Percentiles rank a stretch among this genome's conserved stretches.
Conservation (phyloP, 2,329 filamentous ascomycete species). For the Ciborinia camelliae region DNA sequence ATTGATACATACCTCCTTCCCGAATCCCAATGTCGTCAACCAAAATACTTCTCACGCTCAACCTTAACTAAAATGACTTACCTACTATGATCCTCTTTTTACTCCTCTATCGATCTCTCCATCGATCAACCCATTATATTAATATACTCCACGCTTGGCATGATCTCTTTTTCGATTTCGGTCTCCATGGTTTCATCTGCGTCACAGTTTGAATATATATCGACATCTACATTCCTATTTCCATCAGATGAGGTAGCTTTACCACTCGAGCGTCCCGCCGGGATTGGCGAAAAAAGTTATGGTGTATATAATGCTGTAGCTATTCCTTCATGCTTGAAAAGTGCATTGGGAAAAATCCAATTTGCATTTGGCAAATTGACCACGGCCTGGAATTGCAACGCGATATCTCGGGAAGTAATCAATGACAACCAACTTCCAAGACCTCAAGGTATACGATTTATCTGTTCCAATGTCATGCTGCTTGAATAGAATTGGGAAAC, state of each 20-base stretch:
- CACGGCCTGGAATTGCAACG: constrained; percentile 47
- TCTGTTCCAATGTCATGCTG: not conserved
- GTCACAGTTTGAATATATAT: constrained; percentile 44
- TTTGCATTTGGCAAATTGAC: constrained; percentile 47
- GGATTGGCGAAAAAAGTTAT: not conserved
- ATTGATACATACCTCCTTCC: constrained; percentile 45
- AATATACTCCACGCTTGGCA: constrained; percentile 68
- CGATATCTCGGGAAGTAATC: constrained; percentile 31
- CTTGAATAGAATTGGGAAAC: no score
- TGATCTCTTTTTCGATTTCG: constrained; percentile 65
- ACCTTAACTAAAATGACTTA: constrained; percentile 70
- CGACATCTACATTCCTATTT: constrained; percentile 18
- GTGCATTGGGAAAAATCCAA: constrained; percentile 50
- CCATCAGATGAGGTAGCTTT: not conserved
- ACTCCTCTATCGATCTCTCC: constrained; percentile 76
- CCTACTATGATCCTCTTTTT: constrained; percentile 78
- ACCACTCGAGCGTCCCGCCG: not conserved
- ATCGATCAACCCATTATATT: constrained; percentile 70
- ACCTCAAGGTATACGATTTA: not conserved
- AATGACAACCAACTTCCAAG: not conserved
- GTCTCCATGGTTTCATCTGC: constrained; percentile 35
- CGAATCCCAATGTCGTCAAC: constrained; percentile 65
- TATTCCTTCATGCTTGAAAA: constrained; percentile 14
- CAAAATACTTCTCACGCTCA: constrained; percentile 81
- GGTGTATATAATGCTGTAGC: not conserved